Evolutionary conservation across 1,284 basidiomycete species (phyloP).

Genomic region (Puccinia triticina): DNA sequence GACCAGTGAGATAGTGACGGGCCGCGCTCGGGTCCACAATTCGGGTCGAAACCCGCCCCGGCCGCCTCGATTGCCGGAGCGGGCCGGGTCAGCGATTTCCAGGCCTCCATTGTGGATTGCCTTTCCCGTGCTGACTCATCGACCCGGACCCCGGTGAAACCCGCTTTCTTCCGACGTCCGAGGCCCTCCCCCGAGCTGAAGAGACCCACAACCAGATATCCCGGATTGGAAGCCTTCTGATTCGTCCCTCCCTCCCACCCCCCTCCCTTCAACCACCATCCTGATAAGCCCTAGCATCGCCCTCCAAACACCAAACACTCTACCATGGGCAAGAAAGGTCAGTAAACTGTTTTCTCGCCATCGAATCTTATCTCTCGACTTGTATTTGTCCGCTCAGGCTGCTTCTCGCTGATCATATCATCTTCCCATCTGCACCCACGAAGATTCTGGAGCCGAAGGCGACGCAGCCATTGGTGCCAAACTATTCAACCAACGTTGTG

Average conservation of each 20-base stretch:
- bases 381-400: not conserved
- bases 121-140: conserved; percentile 2
- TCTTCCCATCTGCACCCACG: not conserved
- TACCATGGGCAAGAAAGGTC: conserved; percentile 17
- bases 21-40: no score
- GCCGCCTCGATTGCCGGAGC: no score
- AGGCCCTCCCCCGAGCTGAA: not conserved
- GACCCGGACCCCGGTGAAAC: not conserved
- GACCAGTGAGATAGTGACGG: no score
- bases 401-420: not conserved
- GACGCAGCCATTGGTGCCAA: conserved; percentile 27
- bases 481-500: conserved; percentile 74
- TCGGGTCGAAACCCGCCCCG: no score
- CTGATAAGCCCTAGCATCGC: not conserved
- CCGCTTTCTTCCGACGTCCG: not conserved
- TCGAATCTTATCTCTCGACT: not conserved
- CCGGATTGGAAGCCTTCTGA: not conserved
- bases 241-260: not conserved
- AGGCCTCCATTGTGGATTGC: no score
- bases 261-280: not conserved
- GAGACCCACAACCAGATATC: not conserved
- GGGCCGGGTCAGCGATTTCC: no score
- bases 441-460: conserved; percentile 11
- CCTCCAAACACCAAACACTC: not conserved
- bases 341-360: not conserved